Conservation (phyloP, 2,329 filamentous ascomycete species). For the Diaporthe ampelina region DNA sequence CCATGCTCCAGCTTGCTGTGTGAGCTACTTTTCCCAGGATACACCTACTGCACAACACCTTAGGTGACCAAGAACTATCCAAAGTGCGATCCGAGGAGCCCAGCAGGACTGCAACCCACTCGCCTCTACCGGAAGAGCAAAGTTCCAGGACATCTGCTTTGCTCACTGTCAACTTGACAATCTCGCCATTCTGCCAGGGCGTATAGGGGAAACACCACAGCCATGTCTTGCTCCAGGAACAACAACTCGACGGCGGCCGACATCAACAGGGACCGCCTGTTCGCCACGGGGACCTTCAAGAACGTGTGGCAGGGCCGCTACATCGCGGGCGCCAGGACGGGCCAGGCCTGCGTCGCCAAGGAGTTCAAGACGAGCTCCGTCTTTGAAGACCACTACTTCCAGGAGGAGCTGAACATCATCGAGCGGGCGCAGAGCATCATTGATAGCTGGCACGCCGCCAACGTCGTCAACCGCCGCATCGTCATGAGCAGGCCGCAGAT, state of each 20-base stretch:
- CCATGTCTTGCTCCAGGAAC: conserved; percentile 23
- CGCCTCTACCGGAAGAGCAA: not conserved
- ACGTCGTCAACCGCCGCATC: conserved; percentile 50
- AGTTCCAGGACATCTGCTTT: not conserved
- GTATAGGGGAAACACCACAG: not conserved
- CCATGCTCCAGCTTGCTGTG: conserved; percentile 20
- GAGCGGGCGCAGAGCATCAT: conserved; percentile 34
- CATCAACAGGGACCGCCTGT: conserved; percentile 29
- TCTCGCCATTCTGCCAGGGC: too few species aligned
- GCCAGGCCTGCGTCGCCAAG: conserved; percentile 35
- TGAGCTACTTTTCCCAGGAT: not conserved
- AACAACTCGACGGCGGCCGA: conserved; percentile 33
- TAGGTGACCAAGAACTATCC: not conserved
- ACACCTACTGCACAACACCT: too few species aligned
- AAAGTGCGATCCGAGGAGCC: not conserved
- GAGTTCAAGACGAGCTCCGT: conserved; percentile 36
- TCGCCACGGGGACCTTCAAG: conserved; percentile 33
- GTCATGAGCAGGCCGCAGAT: conserved; percentile 54
- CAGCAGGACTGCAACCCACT: conserved; percentile 1
- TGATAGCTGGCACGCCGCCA: conserved; percentile 33
- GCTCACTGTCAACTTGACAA: not conserved
- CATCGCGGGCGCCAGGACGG: conserved; percentile 16
- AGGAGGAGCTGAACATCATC: conserved; percentile 35
- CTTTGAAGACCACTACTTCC: conserved; percentile 36
- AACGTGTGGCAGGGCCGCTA: conserved; percentile 34